phyloP scores from a whole-genome alignment of 2,329 filamentous ascomycete species.

The Penicillium paneum region DNA sequence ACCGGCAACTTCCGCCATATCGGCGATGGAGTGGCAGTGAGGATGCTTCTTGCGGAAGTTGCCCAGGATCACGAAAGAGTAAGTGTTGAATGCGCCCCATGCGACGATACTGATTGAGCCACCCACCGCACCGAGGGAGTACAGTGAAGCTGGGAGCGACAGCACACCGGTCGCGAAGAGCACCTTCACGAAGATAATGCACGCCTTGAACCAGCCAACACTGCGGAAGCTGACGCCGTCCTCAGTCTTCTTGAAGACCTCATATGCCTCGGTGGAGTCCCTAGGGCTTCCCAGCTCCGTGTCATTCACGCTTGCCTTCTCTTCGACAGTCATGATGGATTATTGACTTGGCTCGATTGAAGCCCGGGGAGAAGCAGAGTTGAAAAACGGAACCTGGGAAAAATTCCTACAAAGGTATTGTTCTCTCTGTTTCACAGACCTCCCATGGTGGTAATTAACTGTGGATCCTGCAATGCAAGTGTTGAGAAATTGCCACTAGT shows the following conservation, averaged over 20 bases:
- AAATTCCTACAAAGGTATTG: not conserved
- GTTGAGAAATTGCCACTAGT: not conserved
- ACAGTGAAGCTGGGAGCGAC: constrained; percentile 47
- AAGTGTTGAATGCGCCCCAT: constrained; percentile 48
- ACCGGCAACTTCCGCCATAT: constrained; percentile 57
- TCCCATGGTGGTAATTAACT: not conserved
- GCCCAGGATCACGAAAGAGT: constrained; percentile 47
- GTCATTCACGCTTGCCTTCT: not conserved
- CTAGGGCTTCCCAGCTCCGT: constrained; percentile 1
- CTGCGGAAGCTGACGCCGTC: constrained; percentile 49
- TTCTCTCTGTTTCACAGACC: not conserved
- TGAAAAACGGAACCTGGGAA: not conserved
- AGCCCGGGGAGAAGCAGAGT: not conserved
- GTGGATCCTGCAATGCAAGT: not conserved
- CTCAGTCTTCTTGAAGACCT: constrained; percentile 47
- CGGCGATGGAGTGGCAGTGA: constrained; percentile 52
- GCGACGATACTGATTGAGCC: constrained; percentile 47
- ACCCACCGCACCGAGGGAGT: constrained; percentile 46
- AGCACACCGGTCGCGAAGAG: constrained; percentile 51
- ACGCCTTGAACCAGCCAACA: constrained; percentile 49
- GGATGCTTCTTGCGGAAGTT: constrained; percentile 49
- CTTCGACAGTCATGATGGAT: not conserved
- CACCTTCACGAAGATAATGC: constrained; percentile 47
- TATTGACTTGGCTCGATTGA: not conserved
- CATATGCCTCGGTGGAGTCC: constrained; percentile 20